These are phyloP conservation scores for Apiotrichum sp. DNA, from an alignment of 1,284 basidiomycete species.

Conservation along the genomic window DNA sequence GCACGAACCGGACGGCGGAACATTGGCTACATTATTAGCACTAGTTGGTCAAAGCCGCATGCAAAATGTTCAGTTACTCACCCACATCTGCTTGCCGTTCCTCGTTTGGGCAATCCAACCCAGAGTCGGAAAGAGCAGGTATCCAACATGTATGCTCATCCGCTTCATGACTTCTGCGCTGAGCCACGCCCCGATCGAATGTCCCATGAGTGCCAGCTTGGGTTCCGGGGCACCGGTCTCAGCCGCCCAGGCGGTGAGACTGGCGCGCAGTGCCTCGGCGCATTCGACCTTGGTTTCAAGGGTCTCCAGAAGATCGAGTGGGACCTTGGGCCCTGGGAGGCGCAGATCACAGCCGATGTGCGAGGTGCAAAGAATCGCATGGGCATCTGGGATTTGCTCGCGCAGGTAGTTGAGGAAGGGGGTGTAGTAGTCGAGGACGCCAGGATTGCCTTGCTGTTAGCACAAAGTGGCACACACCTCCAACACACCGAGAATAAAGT, in stretches of 20 bases:
- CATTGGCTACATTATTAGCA: conserved; percentile 28
- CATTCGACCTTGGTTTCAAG: conserved; percentile 43
- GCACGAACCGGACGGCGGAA: conserved; percentile 32
- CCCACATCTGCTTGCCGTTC: conserved; percentile 41
- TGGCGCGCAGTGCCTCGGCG: conserved; percentile 17
- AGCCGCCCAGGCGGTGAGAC: conserved; percentile 27
- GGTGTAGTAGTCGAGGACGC: conserved; percentile 44
- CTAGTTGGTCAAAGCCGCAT: not conserved
- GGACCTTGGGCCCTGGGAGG: conserved; percentile 16
- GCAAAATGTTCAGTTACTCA: conserved; percentile 7
- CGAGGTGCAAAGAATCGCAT: conserved; percentile 40
- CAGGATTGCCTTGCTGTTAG: conserved; percentile 40
- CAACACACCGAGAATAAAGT: conserved; percentile 38
- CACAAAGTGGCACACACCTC: not conserved
- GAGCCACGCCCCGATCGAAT: conserved; percentile 44
- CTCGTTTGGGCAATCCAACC: conserved; percentile 40
- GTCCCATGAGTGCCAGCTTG: conserved; percentile 36
- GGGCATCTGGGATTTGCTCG: conserved; percentile 30
- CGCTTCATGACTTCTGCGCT: conserved; percentile 33
- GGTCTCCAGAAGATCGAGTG: conserved; percentile 33
- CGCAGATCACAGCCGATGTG: conserved; percentile 40
- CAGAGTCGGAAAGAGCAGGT: conserved; percentile 38
- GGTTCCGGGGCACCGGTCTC: conserved; percentile 10
- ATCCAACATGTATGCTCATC: conserved; percentile 18
- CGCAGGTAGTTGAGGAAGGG: conserved; percentile 40